Conservation (phyloP, 2,329 filamentous ascomycete species). For the Aspergillus fijiensis region DNA sequence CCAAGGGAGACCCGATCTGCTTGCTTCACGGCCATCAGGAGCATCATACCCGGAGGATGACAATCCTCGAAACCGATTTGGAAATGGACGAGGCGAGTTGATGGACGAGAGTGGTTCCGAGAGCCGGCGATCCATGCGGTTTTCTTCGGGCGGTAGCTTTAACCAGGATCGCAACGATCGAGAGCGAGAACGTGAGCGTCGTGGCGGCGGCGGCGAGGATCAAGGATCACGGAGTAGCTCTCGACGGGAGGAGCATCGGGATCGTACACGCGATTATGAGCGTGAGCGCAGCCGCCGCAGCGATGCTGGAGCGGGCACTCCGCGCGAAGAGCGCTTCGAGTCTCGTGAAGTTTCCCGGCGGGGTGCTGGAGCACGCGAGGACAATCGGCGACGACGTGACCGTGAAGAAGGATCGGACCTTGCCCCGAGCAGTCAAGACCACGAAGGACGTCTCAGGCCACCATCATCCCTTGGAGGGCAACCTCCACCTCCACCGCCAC, state of each 20-base stretch:
- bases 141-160: constrained; percentile 23
- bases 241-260: constrained; percentile 40
- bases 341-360: constrained; percentile 35
- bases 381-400: constrained; percentile 38
- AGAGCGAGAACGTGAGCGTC: constrained; percentile 31
- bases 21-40: constrained; percentile 29
- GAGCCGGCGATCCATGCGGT: constrained; percentile 32
- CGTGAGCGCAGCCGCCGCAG: constrained; percentile 38
- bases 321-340: constrained; percentile 27
- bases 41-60: constrained; percentile 27
- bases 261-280: constrained; percentile 33
- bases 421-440: constrained; percentile 26
- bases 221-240: constrained; percentile 24
- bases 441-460: constrained; percentile 36
- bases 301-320: constrained; percentile 24
- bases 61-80: constrained; percentile 27
- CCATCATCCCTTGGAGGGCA: constrained; percentile 34
- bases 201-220: constrained; percentile 28
- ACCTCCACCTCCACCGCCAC: constrained; percentile 31
- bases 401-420: constrained; percentile 31
- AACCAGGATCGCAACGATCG: constrained; percentile 21
- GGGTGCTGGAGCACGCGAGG: constrained; percentile 33
- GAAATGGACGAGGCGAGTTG: constrained; percentile 34
- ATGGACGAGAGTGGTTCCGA: constrained; percentile 37
- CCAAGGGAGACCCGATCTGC: constrained; percentile 35